phyloP scores from a whole-genome alignment of 192 early-diverging fungal genomes.

The Dissophora globulifera region DNA sequence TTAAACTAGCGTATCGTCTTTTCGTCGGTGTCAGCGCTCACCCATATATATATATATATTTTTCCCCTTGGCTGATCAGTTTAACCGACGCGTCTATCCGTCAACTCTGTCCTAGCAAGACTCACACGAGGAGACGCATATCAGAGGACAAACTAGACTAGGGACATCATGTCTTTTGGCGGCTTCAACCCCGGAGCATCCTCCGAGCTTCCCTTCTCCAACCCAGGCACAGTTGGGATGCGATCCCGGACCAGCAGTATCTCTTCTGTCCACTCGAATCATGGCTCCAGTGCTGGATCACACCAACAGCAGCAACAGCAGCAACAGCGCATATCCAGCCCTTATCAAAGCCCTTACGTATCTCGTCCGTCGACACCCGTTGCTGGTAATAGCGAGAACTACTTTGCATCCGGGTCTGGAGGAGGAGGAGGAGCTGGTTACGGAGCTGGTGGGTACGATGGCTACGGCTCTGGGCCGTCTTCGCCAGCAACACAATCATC shows the following conservation, averaged over 20 bases:
- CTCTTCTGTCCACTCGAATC: slow-evolving; percentile 40
- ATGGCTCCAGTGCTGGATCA: not conserved
- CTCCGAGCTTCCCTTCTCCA: slow-evolving; percentile 43
- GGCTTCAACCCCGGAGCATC: slow-evolving; percentile 37
- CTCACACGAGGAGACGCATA: not conserved
- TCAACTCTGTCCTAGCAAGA: not conserved
- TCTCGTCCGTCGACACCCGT: slow-evolving; percentile 37
- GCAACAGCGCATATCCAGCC: slow-evolving; percentile 15
- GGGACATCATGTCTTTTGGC: slow-evolving; percentile 51
- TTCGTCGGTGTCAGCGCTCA: too few species aligned
- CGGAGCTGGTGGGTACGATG: slow-evolving; percentile 23
- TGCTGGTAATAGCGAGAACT: slow-evolving; percentile 9
- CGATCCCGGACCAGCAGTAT: slow-evolving; percentile 40
- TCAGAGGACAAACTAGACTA: too few species aligned
- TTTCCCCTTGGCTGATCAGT: too few species aligned
- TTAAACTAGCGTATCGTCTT: too few species aligned
- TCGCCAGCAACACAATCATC: slow-evolving; percentile 19
- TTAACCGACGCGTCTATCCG: not conserved
- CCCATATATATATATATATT: too few species aligned
- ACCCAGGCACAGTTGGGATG: slow-evolving; percentile 6
- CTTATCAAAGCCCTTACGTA: slow-evolving; percentile 27
- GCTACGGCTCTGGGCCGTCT: slow-evolving; percentile 20
- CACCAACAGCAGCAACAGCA: slow-evolving; percentile 21
- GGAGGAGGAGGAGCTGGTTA: slow-evolving; percentile 5
- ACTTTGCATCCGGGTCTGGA: too few species aligned